Conservation (phyloP, 2,329 filamentous ascomycete species). For the Lasiodiplodia hormozganensis region DNA sequence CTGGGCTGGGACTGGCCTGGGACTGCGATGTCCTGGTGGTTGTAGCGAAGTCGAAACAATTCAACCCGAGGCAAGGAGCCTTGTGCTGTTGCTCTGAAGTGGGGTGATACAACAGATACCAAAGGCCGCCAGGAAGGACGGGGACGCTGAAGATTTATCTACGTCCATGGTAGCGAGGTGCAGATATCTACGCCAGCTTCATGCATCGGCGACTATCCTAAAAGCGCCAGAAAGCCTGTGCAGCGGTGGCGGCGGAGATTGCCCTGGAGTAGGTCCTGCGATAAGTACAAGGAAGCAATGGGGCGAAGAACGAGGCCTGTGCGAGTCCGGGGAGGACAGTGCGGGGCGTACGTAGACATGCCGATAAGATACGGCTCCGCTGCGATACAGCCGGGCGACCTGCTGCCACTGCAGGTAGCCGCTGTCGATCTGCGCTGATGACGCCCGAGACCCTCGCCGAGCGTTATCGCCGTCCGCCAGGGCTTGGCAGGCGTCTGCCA, state of each 20-base stretch:
- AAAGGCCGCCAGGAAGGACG: background rate
- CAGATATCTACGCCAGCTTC: background rate
- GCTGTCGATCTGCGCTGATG: conserved; percentile 14
- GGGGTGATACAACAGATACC: too few relatives aligned
- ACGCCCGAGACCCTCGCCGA: conserved; percentile 12
- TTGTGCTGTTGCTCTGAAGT: too few relatives aligned
- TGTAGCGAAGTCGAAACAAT: background rate
- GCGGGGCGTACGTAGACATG: background rate
- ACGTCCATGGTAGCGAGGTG: background rate
- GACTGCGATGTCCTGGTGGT: too few relatives aligned
- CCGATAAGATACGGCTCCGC: conserved; percentile 24
- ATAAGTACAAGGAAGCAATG: background rate
- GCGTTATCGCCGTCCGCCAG: conserved; percentile 3
- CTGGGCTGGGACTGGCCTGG: background rate
- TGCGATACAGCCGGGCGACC: background rate
- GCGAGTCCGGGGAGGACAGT: background rate
- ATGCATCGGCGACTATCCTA: conserved; percentile 1
- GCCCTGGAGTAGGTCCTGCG: background rate
- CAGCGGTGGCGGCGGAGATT: background rate
- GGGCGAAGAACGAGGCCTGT: background rate
- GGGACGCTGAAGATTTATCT: background rate
- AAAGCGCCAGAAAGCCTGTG: background rate
- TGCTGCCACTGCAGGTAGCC: too few relatives aligned
- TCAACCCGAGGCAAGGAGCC: too few relatives aligned
- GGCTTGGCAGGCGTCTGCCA: conserved; percentile 15